phyloP scores from a whole-genome alignment of 2,329 filamentous ascomycete genomes.

The Cladophialophora bantiana region DNA sequence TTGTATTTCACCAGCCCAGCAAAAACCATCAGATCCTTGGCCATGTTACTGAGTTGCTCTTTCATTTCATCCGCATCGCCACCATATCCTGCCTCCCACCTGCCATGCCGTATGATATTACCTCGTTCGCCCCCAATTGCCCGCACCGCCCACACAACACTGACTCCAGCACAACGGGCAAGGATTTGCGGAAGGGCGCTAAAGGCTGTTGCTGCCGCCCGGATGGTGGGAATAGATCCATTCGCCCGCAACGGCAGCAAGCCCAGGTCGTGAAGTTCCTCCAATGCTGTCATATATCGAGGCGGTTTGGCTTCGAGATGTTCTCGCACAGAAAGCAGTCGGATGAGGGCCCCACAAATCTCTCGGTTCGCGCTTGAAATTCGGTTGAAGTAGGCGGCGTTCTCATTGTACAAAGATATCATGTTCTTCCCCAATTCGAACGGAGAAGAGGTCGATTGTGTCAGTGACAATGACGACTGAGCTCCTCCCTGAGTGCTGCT shows the following conservation, averaged over 20 bases:
- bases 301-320: conserved; percentile 66
- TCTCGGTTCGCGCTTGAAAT: conserved; percentile 66
- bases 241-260: conserved; percentile 39
- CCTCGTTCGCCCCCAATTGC: conserved; percentile 82
- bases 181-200: conserved; percentile 78
- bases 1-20: conserved; percentile 91
- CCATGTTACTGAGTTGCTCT: conserved; percentile 61
- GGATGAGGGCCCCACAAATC: conserved; percentile 65
- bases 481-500: conserved; percentile 48
- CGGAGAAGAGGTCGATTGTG: conserved; percentile 69
- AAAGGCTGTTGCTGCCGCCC: conserved; percentile 81
- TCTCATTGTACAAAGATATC: conserved; percentile 66
- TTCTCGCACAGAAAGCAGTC: conserved; percentile 67
- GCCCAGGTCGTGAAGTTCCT: conserved; percentile 46
- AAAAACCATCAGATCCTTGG: conserved; percentile 90
- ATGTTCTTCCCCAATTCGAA: conserved; percentile 69
- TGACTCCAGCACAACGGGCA: conserved; percentile 85
- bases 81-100: conserved; percentile 74
- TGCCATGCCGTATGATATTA: conserved; percentile 67
- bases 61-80: conserved; percentile 47
- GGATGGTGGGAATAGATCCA: conserved; percentile 75
- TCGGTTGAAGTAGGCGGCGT: conserved; percentile 66
- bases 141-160: conserved; percentile 91
- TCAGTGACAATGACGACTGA: conserved; percentile 64
- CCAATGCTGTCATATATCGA: conserved; percentile 59